Evolutionary conservation across 176 grass and related monocot genomes (phyloP), one percentile per base, ranked within the genome.

Genomic region (Puccinellia tenuiflora): DNA sequence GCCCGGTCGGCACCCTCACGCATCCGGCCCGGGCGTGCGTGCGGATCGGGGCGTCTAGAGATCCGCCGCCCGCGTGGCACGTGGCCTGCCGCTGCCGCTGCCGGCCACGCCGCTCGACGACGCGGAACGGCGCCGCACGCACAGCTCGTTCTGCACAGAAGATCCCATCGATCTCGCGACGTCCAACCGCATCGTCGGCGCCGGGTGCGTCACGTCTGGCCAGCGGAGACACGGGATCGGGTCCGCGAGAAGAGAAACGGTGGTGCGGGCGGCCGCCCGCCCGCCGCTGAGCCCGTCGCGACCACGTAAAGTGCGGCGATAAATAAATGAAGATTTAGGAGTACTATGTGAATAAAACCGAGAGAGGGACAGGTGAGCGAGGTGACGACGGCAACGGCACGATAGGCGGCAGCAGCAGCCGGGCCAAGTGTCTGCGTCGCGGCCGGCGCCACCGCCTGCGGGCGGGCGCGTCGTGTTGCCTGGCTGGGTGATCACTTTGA

Each of bases 301-400:
- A 82, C 88, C 83, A 86, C 83, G 88, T 78, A 86, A 90, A 90
- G 83, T 86, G 79, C 62, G 73, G 63, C 73, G 52, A 43, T 53
- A 74, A 26, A 60, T 9, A 7, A 26, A 43, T 6, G 16, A 17
- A 26, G 24, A 45, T 5, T n/a, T 1, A 5, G 3, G 33, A 34
- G 33, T 34, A 34, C 33, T 15, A 1, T 4, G 15, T 17, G 1
- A 33, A 10, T 31, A 20, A 35, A 21, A 2, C 7, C 6, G 20
- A 71, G 63, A 62, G 78, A 37, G 83, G 63, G 79, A 54, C 63
- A 43, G 87, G 60, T 61, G 62, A 34, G 62, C 2, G 60, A 6
- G 37, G 66, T 0, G 83, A 52, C 61, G 77, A 45, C 42, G 42
- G 33, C n/a, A n/a, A 73, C 79, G 88, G 42, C 67, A 55, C 65